Percentiles rank a stretch among this genome's conserved stretches.
Evolutionary conservation across 495 filamentous ascomycete genomes (phyloP).

Genomic region (Neurospora sp.): DNA sequence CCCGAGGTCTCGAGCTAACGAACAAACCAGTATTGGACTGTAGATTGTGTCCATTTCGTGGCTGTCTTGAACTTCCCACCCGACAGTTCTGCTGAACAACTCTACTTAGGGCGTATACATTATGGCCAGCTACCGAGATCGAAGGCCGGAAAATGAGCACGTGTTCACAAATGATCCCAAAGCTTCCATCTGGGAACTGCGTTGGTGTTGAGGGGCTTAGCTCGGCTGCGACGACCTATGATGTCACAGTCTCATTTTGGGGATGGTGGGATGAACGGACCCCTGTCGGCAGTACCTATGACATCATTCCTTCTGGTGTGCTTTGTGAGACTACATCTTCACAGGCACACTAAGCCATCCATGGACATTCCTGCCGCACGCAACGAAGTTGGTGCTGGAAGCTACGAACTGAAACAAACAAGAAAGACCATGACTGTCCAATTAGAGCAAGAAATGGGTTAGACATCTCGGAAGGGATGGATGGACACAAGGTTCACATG

Average conservation of each 20-base stretch:
- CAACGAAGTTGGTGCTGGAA: background rate
- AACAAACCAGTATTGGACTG: too few relatives aligned
- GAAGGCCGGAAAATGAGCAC: too few relatives aligned
- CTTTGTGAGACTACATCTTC: background rate
- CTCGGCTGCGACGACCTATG: background rate
- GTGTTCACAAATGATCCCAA: background rate
- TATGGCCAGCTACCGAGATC: too few relatives aligned
- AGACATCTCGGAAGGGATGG: background rate
- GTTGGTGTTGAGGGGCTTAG: background rate
- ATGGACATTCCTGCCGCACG: background rate
- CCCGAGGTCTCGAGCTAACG: too few relatives aligned
- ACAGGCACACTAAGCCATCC: background rate
- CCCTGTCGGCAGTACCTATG: constrained; percentile 1
- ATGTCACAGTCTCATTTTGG: constrained; percentile 6
- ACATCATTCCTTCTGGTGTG: constrained; percentile 7
- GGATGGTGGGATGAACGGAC: background rate
- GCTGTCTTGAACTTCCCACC: too few relatives aligned
- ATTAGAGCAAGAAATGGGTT: background rate
- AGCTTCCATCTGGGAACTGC: background rate
- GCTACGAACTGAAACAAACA: background rate
- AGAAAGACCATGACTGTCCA: background rate
- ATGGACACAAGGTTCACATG: background rate
- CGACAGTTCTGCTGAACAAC: too few relatives aligned
- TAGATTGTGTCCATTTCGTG: background rate
- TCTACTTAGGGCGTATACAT: too few relatives aligned